A percentile compares a stretch with the other conserved stretches of the same genome.
These are phyloP conservation scores for Furcasterigmium furcatum DNA, from an alignment of 2,329 filamentous ascomycete genomes.

Conservation along the genomic window DNA sequence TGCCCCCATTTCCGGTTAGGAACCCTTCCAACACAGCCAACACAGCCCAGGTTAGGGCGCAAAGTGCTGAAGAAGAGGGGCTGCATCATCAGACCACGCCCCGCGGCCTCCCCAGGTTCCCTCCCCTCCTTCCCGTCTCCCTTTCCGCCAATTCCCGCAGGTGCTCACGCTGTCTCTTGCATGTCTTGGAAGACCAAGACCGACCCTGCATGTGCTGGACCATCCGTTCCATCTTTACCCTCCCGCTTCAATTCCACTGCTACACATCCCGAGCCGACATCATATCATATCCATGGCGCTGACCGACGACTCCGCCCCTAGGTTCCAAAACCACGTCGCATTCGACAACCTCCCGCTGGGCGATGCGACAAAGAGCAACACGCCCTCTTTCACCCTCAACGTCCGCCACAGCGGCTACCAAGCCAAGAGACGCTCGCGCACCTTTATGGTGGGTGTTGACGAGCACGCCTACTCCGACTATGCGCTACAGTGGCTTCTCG, in stretches of 20 bases:
- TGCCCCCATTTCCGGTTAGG: no score
- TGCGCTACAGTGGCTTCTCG: constrained; percentile 87
- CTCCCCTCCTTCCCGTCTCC: constrained; percentile 2
- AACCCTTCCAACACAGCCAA: no score
- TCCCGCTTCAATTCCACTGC: background rate
- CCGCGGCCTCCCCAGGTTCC: background rate
- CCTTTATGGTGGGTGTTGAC: constrained; percentile 87
- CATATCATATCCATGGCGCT: constrained; percentile 36
- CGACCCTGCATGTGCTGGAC: background rate
- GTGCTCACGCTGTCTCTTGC: constrained; percentile 3
- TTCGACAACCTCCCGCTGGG: constrained; percentile 59
- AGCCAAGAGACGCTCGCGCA: constrained; percentile 74
- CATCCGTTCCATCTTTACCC: no score
- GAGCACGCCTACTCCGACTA: constrained; percentile 91
- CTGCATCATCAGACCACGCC: constrained; percentile 4
- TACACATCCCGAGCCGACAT: background rate
- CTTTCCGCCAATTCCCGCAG: background rate
- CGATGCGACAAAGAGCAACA: constrained; percentile 57
- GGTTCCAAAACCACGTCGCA: constrained; percentile 57
- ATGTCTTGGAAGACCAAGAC: background rate
- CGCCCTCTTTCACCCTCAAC: constrained; percentile 74
- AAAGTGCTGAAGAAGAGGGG: background rate
- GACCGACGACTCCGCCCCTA: constrained; percentile 32
- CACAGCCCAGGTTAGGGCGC: no score
- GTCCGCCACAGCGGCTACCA: constrained; percentile 85